phyloP scores from a whole-genome alignment of 2,329 filamentous ascomycete genomes.

The Volutella citrinella region DNA sequence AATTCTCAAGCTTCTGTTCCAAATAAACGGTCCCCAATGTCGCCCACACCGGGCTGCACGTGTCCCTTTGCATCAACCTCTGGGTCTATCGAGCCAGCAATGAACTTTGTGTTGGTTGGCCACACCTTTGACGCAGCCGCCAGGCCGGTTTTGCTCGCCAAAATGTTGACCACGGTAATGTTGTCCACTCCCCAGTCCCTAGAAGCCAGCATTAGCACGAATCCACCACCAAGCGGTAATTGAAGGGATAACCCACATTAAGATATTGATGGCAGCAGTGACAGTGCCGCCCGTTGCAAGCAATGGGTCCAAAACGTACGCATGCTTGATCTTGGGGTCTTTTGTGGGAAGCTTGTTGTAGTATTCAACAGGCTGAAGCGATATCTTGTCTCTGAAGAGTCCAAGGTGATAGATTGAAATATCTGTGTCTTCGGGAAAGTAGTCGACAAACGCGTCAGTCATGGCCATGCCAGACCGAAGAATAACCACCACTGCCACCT shows the following conservation, averaged over 20 bases:
- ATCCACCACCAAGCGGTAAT: no score
- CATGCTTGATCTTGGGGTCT: conserved; percentile 41
- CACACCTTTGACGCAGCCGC: conserved; percentile 53
- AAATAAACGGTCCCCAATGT: conserved; percentile 58
- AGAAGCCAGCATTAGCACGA: no score
- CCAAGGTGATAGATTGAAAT: conserved; percentile 59
- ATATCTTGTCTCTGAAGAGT: conserved; percentile 35
- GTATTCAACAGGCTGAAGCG: conserved; percentile 65
- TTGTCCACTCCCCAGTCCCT: conserved; percentile 64
- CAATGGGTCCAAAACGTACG: conserved; percentile 64
- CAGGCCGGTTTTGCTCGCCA: conserved; percentile 48
- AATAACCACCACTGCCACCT: conserved; percentile 30
- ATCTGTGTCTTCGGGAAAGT: conserved; percentile 22
- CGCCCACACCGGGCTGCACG: conserved; percentile 34
- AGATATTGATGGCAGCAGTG: conserved; percentile 61
- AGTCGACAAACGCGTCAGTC: conserved; percentile 32
- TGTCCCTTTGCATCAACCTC: conserved; percentile 51
- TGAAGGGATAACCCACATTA: conserved; percentile 29
- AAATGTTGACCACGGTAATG: no score
- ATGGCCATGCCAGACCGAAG: conserved; percentile 37
- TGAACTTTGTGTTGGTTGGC: conserved; percentile 28
- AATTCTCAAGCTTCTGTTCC: conserved; percentile 28
- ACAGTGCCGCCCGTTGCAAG: conserved; percentile 68
- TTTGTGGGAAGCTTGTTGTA: conserved; percentile 62
- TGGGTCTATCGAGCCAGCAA: conserved; percentile 46